Conservation (phyloP, 768 basidiomycete species). For the Trametes elegans region DNA sequence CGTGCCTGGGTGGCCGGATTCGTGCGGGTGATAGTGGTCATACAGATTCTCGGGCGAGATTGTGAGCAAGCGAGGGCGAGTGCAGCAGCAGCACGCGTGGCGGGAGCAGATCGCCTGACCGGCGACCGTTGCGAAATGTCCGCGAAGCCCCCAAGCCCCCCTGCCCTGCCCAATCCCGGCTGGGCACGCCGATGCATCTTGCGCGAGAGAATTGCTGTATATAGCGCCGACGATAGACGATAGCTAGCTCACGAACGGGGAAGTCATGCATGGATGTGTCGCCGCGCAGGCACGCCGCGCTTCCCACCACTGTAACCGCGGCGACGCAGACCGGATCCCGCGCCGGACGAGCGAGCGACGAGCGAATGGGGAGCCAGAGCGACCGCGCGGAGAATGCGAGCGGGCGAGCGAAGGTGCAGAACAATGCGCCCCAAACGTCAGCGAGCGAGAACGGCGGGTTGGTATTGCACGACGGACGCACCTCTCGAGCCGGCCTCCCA, state of each 20-base stretch:
- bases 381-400: neutral
- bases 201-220: slow-evolving; percentile 3
- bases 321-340: slow-evolving; percentile 5
- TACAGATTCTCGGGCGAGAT: neutral
- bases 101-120: slow-evolving; percentile 1
- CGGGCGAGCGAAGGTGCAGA: slow-evolving; percentile 4
- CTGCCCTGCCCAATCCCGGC: neutral
- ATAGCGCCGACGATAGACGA: slow-evolving; percentile 4
- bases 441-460: slow-evolving; percentile 9
- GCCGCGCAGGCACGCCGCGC: neutral
- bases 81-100: too few relatives aligned
- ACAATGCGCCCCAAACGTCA: slow-evolving; percentile 20
- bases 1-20: neutral
- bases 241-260: neutral
- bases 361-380: slow-evolving; percentile 10
- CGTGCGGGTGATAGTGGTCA: neutral
- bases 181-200: neutral
- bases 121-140: slow-evolving; percentile 7
- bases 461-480: slow-evolving; percentile 6
- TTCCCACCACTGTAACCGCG: neutral
- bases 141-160: neutral
- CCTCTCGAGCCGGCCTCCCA: neutral
- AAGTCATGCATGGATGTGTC: neutral
- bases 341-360: slow-evolving; percentile 8
- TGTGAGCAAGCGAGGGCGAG: neutral